Conservation (phyloP, 2,329 filamentous ascomycete species). For the Lomentospora prolificans region DNA sequence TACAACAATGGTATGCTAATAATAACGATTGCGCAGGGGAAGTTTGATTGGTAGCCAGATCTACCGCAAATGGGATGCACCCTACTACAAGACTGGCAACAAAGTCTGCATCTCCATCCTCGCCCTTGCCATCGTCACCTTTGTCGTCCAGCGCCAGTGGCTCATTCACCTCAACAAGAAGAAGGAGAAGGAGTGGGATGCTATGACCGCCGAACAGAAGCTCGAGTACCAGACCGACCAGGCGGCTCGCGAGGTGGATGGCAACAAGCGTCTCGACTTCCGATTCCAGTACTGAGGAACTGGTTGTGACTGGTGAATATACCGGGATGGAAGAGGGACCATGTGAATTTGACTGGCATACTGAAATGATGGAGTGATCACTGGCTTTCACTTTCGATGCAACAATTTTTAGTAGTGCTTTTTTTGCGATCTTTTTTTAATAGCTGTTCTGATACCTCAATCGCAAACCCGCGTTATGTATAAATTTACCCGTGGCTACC, state of each 20-base stretch:
- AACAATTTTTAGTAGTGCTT: too few relatives aligned
- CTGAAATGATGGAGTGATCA: too few relatives aligned
- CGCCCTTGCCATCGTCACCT: slow-evolving; percentile 36
- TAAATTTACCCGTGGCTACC: too few relatives aligned
- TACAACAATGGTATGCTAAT: not conserved
- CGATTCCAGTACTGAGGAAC: slow-evolving; percentile 33
- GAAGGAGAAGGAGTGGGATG: slow-evolving; percentile 35
- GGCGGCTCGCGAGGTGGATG: slow-evolving; percentile 26
- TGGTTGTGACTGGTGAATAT: not conserved
- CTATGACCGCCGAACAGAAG: slow-evolving; percentile 34
- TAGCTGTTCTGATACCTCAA: too few relatives aligned
- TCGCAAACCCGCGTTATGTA: too few relatives aligned
- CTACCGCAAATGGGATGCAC: slow-evolving; percentile 40
- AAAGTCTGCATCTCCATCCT: slow-evolving; percentile 44
- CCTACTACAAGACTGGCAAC: slow-evolving; percentile 49
- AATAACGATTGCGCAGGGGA: slow-evolving; percentile 18
- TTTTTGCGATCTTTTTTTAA: too few relatives aligned
- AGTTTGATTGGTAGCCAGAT: slow-evolving; percentile 34
- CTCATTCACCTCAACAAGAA: slow-evolving; percentile 35
- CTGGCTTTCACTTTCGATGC: too few relatives aligned
- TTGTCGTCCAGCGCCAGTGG: slow-evolving; percentile 36
- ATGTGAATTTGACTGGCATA: too few relatives aligned
- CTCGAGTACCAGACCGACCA: slow-evolving; percentile 28
- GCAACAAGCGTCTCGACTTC: slow-evolving; percentile 41
- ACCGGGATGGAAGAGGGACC: too few relatives aligned